Evolutionary conservation across 768 basidiomycete species (phyloP), one percentile per base, ranked within the genome.

Genomic region (Leccinum rimulosum): DNA sequence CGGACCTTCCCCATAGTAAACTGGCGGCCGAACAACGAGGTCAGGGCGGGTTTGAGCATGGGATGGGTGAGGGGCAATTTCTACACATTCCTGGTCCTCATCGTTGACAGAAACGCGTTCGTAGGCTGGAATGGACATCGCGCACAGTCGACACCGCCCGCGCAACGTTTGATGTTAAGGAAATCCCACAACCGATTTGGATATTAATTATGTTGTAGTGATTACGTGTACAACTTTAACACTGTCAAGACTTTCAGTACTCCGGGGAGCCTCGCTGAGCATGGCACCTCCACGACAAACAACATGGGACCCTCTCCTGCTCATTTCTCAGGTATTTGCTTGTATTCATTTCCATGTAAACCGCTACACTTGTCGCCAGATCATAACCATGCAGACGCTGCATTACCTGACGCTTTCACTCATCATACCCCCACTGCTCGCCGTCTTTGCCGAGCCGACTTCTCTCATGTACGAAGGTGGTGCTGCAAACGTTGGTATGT

Each of bases 341-440:
- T 8, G 4, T 6, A 19, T 35, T 6, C 14, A 19, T 12, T 17
- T 9, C 36, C 17, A 49, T 49, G n/a, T 40, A 45, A 40, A 45
- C 40, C n/a, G 3, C 56, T 6, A 63, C 45, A 7, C 35, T 50
- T 22, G 55, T 47, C 53, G 28, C 60, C 66, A 99, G 93, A 98
- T 99, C 66, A 84, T 99, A 61, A 85, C 92, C 8, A 80, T 98
- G 69, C 96, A 98, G 76, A 86, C 93, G 1, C 75, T 98, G 35
- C 97, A 98, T 76, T 98, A 99, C 75, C 78, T 99, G 59, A 89
- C 91, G 14, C 83, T 98, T 59, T 86, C 88, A 27, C 61, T 97
- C 59, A 77, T 97, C 60, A 78, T 89, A 25, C 95, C 97, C 6
- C 89, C 92, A 14, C 69, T 95, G 28, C 84, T 98, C 27, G 70